Percentiles rank a stretch among this genome's conserved stretches.
phyloP scores from a whole-genome alignment of 2,329 filamentous ascomycete genomes.

The Alternaria metachromatica region DNA sequence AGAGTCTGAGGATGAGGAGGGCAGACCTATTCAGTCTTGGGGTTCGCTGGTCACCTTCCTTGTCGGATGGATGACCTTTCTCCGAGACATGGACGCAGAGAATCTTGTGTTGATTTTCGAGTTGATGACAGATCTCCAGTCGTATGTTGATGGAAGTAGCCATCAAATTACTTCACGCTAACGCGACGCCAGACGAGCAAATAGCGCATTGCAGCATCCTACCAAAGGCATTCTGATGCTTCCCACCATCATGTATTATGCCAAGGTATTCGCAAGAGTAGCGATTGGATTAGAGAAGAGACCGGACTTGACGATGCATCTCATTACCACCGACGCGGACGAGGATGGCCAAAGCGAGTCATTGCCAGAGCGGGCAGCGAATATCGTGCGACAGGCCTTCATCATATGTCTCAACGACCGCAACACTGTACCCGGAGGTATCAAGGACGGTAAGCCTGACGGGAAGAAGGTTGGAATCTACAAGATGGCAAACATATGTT shows the following conservation, averaged over 20 bases:
- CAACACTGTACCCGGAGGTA: slow-evolving; percentile 65
- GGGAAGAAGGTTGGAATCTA: slow-evolving; percentile 90
- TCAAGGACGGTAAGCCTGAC: slow-evolving; percentile 70
- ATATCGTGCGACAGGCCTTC: slow-evolving; percentile 89
- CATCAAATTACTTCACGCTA: slow-evolving; percentile 1
- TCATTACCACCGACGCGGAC: slow-evolving; percentile 60
- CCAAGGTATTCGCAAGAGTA: slow-evolving; percentile 78
- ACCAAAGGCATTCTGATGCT: slow-evolving; percentile 82
- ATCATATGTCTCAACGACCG: slow-evolving; percentile 87
- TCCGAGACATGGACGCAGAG: slow-evolving; percentile 79
- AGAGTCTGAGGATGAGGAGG: slow-evolving; percentile 66
- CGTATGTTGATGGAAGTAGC: slow-evolving; percentile 60
- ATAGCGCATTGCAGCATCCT: slow-evolving; percentile 80
- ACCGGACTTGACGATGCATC: slow-evolving; percentile 75
- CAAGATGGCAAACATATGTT: slow-evolving; percentile 86
- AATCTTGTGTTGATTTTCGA: slow-evolving; percentile 79
- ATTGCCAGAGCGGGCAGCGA: slow-evolving; percentile 84
- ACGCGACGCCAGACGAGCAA: slow-evolving; percentile 66
- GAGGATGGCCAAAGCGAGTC: slow-evolving; percentile 75
- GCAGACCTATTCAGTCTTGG: slow-evolving; percentile 66
- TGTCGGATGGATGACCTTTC: slow-evolving; percentile 79
- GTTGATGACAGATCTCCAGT: slow-evolving; percentile 73
- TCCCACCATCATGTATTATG: slow-evolving; percentile 82
- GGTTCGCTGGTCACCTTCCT: slow-evolving; percentile 79
- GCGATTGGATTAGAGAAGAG: slow-evolving; percentile 84